These are phyloP conservation scores for Chimonanthus praecox DNA, from an alignment of 164 flowering plant species.

Conservation along the genomic window DNA sequence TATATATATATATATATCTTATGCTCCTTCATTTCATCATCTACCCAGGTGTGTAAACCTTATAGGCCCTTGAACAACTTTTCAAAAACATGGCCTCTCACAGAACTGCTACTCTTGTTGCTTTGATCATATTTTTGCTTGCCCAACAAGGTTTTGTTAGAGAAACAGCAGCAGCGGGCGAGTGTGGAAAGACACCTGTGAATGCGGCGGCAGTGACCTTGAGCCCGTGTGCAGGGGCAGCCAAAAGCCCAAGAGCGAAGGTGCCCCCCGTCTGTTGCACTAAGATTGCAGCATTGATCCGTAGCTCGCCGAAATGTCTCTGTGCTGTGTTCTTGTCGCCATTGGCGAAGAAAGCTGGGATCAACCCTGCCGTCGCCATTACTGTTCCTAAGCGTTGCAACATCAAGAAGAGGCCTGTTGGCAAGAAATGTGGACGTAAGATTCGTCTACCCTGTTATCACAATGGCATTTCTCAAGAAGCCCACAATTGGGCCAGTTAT, in stretches of 20 bases:
- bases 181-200: constrained; percentile 56
- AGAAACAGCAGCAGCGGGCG: constrained; percentile 36
- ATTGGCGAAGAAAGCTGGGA: constrained; percentile 50
- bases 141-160: constrained; percentile 18
- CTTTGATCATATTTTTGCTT: constrained; percentile 16
- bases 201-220: constrained; percentile 42
- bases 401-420: constrained; percentile 52
- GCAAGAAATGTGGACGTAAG: constrained; percentile 75
- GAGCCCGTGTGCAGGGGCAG: constrained; percentile 53
- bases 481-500: too few species aligned
- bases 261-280: constrained; percentile 53
- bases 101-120: neutral
- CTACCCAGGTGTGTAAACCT: neutral
- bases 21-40: neutral
- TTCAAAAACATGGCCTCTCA: neutral
- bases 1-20: neutral
- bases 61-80: neutral
- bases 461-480: too few species aligned
- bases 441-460: neutral
- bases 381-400: constrained; percentile 66
- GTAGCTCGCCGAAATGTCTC: constrained; percentile 45
- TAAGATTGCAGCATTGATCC: constrained; percentile 40
- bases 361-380: constrained; percentile 58
- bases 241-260: constrained; percentile 23
- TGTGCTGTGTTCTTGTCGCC: constrained; percentile 66